phyloP scores from a whole-genome alignment of 768 basidiomycete species.

The Suillus weaverae region DNA sequence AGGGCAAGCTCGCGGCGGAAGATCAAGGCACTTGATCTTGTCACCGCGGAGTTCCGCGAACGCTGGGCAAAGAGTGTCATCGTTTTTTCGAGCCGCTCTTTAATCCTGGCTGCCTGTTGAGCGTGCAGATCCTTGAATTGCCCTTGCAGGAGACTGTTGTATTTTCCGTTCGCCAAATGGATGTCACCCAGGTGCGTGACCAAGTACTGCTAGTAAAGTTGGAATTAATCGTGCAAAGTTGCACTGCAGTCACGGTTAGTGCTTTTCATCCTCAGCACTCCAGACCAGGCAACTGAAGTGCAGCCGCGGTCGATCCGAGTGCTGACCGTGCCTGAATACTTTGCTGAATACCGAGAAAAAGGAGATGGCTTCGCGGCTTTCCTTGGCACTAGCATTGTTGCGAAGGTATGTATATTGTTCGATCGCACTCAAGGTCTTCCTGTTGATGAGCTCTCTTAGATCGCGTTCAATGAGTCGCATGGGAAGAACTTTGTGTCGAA shows the following conservation, averaged over 20 bases:
- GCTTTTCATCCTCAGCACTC: conserved; percentile 57
- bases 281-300: conserved; percentile 68
- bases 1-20: conserved; percentile 77
- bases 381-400: conserved; percentile 80
- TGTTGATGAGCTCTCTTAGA: conserved; percentile 38
- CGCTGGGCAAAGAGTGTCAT: conserved; percentile 86
- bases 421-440: not conserved
- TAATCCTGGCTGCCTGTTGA: conserved; percentile 48
- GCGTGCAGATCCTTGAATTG: conserved; percentile 29
- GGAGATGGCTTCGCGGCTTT: conserved; percentile 82
- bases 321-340: conserved; percentile 81
- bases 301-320: conserved; percentile 67
- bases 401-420: conserved; percentile 55
- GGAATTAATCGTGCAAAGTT: conserved; percentile 29
- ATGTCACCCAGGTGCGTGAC: conserved; percentile 62
- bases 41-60: conserved; percentile 71
- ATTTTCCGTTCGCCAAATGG: conserved; percentile 57
- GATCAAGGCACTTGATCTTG: conserved; percentile 82
- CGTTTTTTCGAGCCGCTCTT: conserved; percentile 90
- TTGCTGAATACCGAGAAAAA: conserved; percentile 84
- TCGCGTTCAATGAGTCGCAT: conserved; percentile 69
- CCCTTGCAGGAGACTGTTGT: conserved; percentile 71
- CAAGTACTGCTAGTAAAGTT: not conserved
- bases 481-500: conserved; percentile 78
- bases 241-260: conserved; percentile 74